A percentile compares a stretch with the other conserved stretches of the same genome.
Evolutionary conservation across 352 stramenopile genomes (phyloP).

Genomic region (Bremia lactucae): DNA sequence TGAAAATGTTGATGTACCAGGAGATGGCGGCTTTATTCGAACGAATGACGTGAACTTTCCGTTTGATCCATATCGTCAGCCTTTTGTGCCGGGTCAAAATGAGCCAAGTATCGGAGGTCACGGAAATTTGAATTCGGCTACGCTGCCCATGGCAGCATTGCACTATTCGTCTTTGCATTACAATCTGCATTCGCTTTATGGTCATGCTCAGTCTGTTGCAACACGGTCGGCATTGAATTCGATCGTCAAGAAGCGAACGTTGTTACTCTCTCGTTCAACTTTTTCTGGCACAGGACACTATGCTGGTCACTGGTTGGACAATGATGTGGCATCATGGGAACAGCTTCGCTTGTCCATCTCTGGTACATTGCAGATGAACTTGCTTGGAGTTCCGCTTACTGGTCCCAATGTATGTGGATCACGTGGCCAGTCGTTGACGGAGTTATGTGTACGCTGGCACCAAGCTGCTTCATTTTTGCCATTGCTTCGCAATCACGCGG

Average conservation of each 20-base stretch:
- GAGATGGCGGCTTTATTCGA: slow-evolving; percentile 40
- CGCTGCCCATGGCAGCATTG: slow-evolving; percentile 59
- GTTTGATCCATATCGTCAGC: slow-evolving; percentile 75
- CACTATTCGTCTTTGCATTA: slow-evolving; percentile 72
- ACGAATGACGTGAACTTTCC: slow-evolving; percentile 60
- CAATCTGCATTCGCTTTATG: slow-evolving; percentile 82
- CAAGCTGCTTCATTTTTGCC: slow-evolving; percentile 71
- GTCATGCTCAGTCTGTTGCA: slow-evolving; percentile 41
- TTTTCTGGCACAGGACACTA: slow-evolving; percentile 57
- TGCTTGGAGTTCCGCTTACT: slow-evolving; percentile 62
- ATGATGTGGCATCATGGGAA: slow-evolving; percentile 56
- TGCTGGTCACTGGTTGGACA: slow-evolving; percentile 49
- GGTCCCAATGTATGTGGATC: slow-evolving; percentile 63
- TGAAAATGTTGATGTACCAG: slow-evolving; percentile 7
- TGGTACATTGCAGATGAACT: slow-evolving; percentile 59
- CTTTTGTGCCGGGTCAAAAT: slow-evolving; percentile 57
- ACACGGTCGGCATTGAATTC: slow-evolving; percentile 39
- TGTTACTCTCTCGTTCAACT: slow-evolving; percentile 61
- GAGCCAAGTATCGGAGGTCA: slow-evolving; percentile 23
- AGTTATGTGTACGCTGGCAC: slow-evolving; percentile 78
- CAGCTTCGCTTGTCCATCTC: slow-evolving; percentile 67
- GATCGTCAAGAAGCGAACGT: slow-evolving; percentile 44
- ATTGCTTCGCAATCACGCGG: slow-evolving; percentile 68
- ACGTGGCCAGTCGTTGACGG: slow-evolving; percentile 28
- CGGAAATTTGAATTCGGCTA: slow-evolving; percentile 70